Conservation (phyloP, 2,329 filamentous ascomycete species). For the Stagonosporopsis chrysanthemi region DNA sequence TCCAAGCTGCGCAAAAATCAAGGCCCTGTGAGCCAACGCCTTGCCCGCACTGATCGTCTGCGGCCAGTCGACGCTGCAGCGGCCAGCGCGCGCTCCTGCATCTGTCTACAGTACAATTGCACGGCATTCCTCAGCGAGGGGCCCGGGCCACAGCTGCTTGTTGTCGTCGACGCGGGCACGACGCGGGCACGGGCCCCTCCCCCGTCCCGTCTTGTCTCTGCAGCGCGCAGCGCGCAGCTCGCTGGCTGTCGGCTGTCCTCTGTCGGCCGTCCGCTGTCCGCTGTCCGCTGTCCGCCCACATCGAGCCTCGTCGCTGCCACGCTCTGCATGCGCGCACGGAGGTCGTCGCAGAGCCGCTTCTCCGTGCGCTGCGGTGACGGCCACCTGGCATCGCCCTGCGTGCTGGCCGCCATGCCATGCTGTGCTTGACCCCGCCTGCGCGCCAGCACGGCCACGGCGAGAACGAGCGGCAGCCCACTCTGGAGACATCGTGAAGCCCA, state of each 20-base stretch:
- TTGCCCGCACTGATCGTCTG: conserved; percentile 2
- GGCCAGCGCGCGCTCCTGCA: conserved; percentile 6
- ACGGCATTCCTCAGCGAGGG: conserved; percentile 4
- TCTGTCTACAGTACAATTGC: background rate
- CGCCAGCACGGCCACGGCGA: conserved; percentile 26
- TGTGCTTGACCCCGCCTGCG: conserved; percentile 22
- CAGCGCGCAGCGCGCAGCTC: background rate
- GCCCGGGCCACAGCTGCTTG: conserved; percentile 4
- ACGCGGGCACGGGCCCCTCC: conserved; percentile 4
- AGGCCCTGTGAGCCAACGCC: conserved; percentile 4
- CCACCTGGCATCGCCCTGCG: no score
- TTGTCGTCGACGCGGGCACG: conserved; percentile 15
- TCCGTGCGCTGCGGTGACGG: background rate
- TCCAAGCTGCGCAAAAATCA: background rate
- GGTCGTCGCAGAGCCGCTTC: background rate
- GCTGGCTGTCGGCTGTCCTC: background rate
- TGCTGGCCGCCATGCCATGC: conserved; percentile 3
- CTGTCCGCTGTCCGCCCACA: conserved; percentile 2
- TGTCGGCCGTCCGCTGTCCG: background rate
- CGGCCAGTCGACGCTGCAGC: conserved; percentile 4
- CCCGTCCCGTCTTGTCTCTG: background rate
- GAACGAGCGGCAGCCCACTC: conserved; percentile 24
- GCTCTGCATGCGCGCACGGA: conserved; percentile 5
- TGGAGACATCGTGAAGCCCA: conserved; percentile 19
- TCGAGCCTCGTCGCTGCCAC: conserved; percentile 16